These are phyloP conservation scores for Linum tenue DNA, from an alignment of 345 rosid genomes.

Conservation along the genomic window DNA sequence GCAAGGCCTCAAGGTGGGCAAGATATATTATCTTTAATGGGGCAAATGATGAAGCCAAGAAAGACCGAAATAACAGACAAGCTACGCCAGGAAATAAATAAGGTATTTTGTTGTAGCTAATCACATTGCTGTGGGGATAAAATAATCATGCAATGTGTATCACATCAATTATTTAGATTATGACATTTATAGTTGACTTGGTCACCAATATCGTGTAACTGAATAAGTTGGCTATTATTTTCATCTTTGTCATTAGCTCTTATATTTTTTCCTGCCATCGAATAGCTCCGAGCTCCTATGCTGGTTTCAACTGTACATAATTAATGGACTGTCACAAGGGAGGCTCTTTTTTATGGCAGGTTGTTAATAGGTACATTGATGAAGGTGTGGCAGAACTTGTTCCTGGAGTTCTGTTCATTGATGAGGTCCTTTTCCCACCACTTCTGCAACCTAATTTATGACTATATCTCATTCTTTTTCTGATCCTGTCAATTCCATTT, in stretches of 20 bases:
- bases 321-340: not conserved
- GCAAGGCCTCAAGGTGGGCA: conserved; percentile 99
- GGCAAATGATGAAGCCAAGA: conserved; percentile 99
- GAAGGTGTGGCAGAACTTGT: conserved; percentile 98
- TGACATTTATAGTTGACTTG: too few species aligned
- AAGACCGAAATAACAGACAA: conserved; percentile 96
- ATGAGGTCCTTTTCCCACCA: conserved; percentile 51
- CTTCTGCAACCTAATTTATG: not conserved
- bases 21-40: conserved; percentile 94
- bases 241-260: too few species aligned
- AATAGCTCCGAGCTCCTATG: not conserved
- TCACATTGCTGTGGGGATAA: not conserved
- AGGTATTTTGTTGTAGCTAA: conserved; percentile 30
- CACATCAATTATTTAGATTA: too few species aligned
- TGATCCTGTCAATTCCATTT: conserved; percentile 12
- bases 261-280: not conserved
- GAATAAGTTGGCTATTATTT: too few species aligned
- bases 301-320: not conserved
- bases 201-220: too few species aligned
- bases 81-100: conserved; percentile 92
- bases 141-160: not conserved
- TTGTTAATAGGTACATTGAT: conserved; percentile 87
- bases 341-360: conserved; percentile 37
- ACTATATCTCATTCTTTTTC: not conserved
- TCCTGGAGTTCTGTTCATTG: conserved; percentile 96